Percentiles rank a stretch among this genome's conserved stretches.
Conservation (phyloP, 306 rosid genomes). For the Sechiopsis laciniata region DNA sequence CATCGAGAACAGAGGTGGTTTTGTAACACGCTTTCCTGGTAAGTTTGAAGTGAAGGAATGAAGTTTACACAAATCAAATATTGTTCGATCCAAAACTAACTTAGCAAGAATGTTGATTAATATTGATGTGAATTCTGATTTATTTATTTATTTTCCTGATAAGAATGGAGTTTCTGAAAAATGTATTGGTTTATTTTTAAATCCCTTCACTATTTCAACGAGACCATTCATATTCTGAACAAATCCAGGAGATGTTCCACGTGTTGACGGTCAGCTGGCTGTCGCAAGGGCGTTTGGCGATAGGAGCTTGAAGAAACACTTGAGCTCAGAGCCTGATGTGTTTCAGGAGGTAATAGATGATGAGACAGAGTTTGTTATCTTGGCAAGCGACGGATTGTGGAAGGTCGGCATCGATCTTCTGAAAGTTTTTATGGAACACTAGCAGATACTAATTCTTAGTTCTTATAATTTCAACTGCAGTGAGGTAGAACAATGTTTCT, state of each 20-base stretch:
- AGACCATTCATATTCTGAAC: neutral
- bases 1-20: constrained; percentile 81
- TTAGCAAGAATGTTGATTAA: neutral
- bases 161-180: too few relatives aligned
- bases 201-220: too few relatives aligned
- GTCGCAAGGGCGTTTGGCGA: constrained; percentile 98
- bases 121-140: constrained; percentile 1
- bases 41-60: constrained; percentile 12
- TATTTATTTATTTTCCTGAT: too few relatives aligned
- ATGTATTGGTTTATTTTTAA: too few relatives aligned
- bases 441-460: neutral
- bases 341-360: constrained; percentile 43
- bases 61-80: neutral
- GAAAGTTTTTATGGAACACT: neutral
- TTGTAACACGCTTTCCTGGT: constrained; percentile 95
- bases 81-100: neutral
- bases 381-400: constrained; percentile 96
- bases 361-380: constrained; percentile 57
- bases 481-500: neutral
- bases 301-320: constrained; percentile 81
- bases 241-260: constrained; percentile 73
- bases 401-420: constrained; percentile 25
- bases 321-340: constrained; percentile 78
- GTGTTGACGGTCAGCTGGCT: constrained; percentile 93
- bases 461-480: neutral